Conservation (phyloP, 208 protist species). For the Trypanosoma brucei region DNA sequence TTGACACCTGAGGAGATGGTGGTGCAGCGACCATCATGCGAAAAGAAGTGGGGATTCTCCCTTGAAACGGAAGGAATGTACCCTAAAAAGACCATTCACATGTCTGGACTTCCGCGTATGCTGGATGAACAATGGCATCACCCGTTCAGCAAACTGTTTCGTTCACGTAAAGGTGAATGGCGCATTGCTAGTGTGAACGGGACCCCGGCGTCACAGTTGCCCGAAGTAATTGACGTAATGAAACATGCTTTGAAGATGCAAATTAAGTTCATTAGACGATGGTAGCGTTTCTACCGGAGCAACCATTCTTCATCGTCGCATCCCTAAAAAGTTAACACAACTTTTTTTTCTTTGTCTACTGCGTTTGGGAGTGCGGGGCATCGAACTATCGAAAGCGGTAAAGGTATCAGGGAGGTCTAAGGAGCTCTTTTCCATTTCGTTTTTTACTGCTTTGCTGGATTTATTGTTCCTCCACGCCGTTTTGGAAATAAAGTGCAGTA, state of each 20-base stretch:
- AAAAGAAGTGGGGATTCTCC: conserved; percentile 17
- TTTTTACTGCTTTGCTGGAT: no score
- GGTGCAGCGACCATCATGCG: conserved; percentile 2
- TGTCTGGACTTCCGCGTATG: conserved; percentile 7
- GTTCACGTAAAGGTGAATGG: conserved; percentile 9
- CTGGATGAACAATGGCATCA: conserved; percentile 7
- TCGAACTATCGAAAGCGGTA: no score
- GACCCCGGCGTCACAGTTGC: conserved; percentile 6
- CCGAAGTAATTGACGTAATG: conserved; percentile 23
- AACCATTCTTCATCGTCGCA: no score
- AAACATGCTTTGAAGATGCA: conserved; percentile 19
- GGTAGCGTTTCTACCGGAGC: not conserved
- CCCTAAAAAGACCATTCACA: conserved; percentile 1
- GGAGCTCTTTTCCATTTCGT: no score
- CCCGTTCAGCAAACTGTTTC: conserved; percentile 20
- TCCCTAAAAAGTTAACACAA: no score
- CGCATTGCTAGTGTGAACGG: conserved; percentile 18
- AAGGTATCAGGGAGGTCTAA: no score
- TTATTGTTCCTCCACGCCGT: no score
- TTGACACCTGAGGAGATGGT: conserved; percentile 24
- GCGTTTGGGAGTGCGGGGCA: no score
- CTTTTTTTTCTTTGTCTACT: no score
- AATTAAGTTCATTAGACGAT: conserved; percentile 20
- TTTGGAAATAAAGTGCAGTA: no score
- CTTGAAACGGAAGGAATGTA: conserved; percentile 4